phyloP scores from a whole-genome alignment of 352 stramenopile genomes.

The Phytophthora citricola region DNA sequence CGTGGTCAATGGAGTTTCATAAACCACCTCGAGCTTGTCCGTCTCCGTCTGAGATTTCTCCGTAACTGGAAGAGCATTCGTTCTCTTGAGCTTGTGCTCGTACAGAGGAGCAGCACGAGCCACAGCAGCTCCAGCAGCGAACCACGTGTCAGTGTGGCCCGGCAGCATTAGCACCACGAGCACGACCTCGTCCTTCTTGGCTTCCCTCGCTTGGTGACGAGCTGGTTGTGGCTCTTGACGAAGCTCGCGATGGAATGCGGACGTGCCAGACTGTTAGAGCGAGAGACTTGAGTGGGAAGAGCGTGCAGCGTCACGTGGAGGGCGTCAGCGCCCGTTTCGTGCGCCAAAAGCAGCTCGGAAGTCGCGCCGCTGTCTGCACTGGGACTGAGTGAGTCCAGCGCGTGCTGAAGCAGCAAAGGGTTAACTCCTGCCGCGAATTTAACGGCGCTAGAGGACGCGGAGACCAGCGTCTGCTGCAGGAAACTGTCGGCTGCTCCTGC shows the following conservation, averaged over 20 bases:
- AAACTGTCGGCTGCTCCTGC: slow-evolving; percentile 44
- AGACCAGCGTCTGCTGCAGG: slow-evolving; percentile 45
- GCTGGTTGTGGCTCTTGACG: slow-evolving; percentile 55
- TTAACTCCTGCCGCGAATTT: slow-evolving; percentile 43
- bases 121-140: slow-evolving; percentile 62
- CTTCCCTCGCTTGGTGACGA: slow-evolving; percentile 31
- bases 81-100: slow-evolving; percentile 54
- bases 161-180: slow-evolving; percentile 69
- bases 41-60: slow-evolving; percentile 26
- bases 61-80: slow-evolving; percentile 39
- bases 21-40: slow-evolving; percentile 64
- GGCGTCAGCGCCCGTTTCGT: slow-evolving; percentile 30
- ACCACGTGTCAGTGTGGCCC: slow-evolving; percentile 59
- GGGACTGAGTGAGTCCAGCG: slow-evolving; percentile 47
- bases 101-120: slow-evolving; percentile 57
- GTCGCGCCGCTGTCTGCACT: slow-evolving; percentile 54
- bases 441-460: slow-evolving; percentile 29
- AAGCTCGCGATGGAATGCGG: slow-evolving; percentile 80
- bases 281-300: slow-evolving; percentile 66
- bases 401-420: slow-evolving; percentile 58
- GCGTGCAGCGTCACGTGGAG: slow-evolving; percentile 63
- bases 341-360: slow-evolving; percentile 51
- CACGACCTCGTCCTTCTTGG: slow-evolving; percentile 39
- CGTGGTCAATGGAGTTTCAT: slow-evolving; percentile 41
- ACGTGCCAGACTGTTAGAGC: slow-evolving; percentile 73